These are phyloP conservation scores for Oropetium thomaeum DNA, from an alignment of 176 grass and related monocot species.

Conservation along the genomic window DNA sequence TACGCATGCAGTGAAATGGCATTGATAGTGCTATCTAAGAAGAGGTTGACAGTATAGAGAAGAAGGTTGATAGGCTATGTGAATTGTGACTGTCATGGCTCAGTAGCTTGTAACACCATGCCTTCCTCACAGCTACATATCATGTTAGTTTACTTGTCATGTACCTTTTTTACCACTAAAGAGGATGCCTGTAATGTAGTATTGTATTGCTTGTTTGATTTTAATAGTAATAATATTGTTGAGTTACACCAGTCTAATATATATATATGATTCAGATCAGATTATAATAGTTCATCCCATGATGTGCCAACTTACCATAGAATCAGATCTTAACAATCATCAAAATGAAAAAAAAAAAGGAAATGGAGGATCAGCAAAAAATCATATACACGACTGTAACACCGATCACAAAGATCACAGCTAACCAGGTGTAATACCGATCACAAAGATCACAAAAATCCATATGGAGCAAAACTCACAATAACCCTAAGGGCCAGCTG, in stretches of 20 bases:
- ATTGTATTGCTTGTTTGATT: slow-evolving; percentile 42
- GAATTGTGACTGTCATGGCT: slow-evolving; percentile 22
- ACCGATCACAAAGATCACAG: not conserved
- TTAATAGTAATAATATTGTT: slow-evolving; percentile 26
- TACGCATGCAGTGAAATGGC: not conserved
- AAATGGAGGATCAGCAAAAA: not conserved
- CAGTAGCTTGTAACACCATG: slow-evolving; percentile 43
- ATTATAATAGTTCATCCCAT: not conserved
- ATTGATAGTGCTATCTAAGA: slow-evolving; percentile 28
- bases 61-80: slow-evolving; percentile 44
- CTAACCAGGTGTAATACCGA: not conserved
- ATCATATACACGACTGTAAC: not conserved
- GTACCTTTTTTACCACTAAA: slow-evolving; percentile 8
- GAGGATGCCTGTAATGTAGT: slow-evolving; percentile 37
- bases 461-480: not conserved
- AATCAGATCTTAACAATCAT: not conserved
- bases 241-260: not conserved
- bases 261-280: slow-evolving; percentile 1
- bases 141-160: slow-evolving; percentile 40
- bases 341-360: not conserved
- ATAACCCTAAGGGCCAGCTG: not conserved
- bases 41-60: slow-evolving; percentile 37
- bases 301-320: not conserved
- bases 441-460: not conserved
- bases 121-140: slow-evolving; percentile 36